These are phyloP conservation scores for Podospora anserina DNA, from an alignment of 495 filamentous ascomycete species.

Conservation along the genomic window DNA sequence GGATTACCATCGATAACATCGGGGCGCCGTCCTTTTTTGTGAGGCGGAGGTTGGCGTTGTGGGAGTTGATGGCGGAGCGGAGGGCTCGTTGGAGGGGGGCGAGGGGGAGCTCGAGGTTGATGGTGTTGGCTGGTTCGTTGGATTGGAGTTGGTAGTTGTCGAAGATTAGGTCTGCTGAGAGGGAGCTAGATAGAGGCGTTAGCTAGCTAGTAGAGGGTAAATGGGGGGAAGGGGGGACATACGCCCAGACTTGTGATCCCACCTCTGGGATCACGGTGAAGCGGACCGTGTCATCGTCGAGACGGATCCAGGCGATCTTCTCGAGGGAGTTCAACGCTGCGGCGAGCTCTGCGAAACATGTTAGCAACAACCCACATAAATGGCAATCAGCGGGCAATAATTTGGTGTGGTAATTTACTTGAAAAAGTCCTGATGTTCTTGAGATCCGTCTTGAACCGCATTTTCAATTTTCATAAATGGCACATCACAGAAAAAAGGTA, in stretches of 20 bases:
- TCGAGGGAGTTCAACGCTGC: slow-evolving; percentile 83
- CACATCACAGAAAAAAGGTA: background rate
- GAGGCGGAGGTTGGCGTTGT: slow-evolving; percentile 76
- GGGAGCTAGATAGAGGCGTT: slow-evolving; percentile 38
- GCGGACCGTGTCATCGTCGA: slow-evolving; percentile 78
- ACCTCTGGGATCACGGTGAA: slow-evolving; percentile 94
- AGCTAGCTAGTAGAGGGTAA: background rate
- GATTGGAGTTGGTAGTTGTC: slow-evolving; percentile 85
- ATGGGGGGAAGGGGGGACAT: slow-evolving; percentile 36
- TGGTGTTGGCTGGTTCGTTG: slow-evolving; percentile 71
- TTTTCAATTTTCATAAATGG: slow-evolving; percentile 32
- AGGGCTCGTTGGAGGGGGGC: slow-evolving; percentile 77
- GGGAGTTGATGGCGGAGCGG: slow-evolving; percentile 72
- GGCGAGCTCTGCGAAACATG: slow-evolving; percentile 61
- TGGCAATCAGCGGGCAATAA: too few relatives aligned
- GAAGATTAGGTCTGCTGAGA: slow-evolving; percentile 75
- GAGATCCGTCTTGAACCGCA: slow-evolving; percentile 80
- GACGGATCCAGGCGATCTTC: slow-evolving; percentile 89
- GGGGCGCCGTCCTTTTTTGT: slow-evolving; percentile 88
- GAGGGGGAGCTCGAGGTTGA: slow-evolving; percentile 93
- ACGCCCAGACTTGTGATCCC: slow-evolving; percentile 97
- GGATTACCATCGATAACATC: slow-evolving; percentile 80
- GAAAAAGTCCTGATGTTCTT: slow-evolving; percentile 79
- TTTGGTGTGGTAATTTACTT: slow-evolving; percentile 49
- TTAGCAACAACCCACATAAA: background rate